Base-by-base conservation (phyloP, 2,329 filamentous ascomycete genomes). In the Aspergillus melleus region DNA sequence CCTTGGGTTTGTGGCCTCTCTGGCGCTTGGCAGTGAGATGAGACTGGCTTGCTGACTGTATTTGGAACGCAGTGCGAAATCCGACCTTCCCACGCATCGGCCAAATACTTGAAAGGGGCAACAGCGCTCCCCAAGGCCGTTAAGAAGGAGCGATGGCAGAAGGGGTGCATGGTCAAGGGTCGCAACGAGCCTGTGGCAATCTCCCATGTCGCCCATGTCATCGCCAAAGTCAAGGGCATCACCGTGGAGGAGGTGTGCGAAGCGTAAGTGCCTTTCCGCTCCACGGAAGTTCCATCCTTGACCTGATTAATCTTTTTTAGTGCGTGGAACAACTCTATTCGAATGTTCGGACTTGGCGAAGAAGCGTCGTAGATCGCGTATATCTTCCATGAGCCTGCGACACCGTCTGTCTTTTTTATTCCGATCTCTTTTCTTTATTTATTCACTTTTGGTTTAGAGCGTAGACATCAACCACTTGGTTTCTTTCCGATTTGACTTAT, bases 91-190 rank as follows among this genome's bases (percentile, higher is more conserved):
- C 94, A 99, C 77, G 92, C 93, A 30, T 92, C 91, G 2, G 90
- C 89, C 68, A 89, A 89, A 75, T 90, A 89, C 65, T 76, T 90
- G 64, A 81, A 86, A 5, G 88, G 88, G 54, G 86, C 90, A 1
- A 88, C 89, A 0, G 83, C 87, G 55, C 79, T 91, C 36, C 95
- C 89, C 67, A 96, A 90, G 77, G 83, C 88, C 4, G 90, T 97
- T 30, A 99, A 98, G 83, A 98, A 96, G 79, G 95, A 99, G 79
- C 96, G 91, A 75, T 99, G 92, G 89, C 85, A 86, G 49, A 87
- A 91, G 69, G 94, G 93, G 0, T 84, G 83, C 46, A 94, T 97
- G 90, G 86, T 99, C 55, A 99, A 98, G 79, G 92, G 94, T 0
- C 86, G 95, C 61, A 99, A 99, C 72, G 95, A 99, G 77, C 91